Evolutionary conservation across 371 early-diverging fungal genomes (phyloP).

Genomic region (Syncephalastrum racemosum): DNA sequence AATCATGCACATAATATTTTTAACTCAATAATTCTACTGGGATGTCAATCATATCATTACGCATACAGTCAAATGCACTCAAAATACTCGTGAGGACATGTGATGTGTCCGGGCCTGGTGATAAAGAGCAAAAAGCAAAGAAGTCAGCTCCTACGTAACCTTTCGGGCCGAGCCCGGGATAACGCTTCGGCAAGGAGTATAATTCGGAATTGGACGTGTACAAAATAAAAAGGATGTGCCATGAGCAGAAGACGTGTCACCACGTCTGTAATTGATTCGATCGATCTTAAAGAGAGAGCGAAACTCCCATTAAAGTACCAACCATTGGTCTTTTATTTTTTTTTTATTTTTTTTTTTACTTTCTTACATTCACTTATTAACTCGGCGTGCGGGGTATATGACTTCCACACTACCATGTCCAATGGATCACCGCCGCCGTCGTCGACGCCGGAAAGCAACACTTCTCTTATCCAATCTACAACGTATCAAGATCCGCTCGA

Average conservation of each 20-base stretch:
- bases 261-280: background rate
- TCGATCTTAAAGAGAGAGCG: too few relatives aligned
- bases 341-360: background rate
- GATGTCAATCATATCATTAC: constrained; percentile 4
- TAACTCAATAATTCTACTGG: background rate
- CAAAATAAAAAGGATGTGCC: too few relatives aligned
- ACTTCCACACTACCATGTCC: constrained; percentile 6
- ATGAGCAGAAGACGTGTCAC: too few relatives aligned
- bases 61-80: too few relatives aligned
- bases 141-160: too few relatives aligned
- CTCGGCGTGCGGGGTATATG: constrained; percentile 7
- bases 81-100: too few relatives aligned
- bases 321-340: constrained; percentile 3
- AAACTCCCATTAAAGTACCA: background rate
- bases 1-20: background rate
- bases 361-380: too few relatives aligned
- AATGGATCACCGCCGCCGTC: constrained; percentile 3
- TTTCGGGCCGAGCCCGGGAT: too few relatives aligned
- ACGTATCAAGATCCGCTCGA: background rate
- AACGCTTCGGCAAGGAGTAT: too few relatives aligned
- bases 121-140: too few relatives aligned
- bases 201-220: too few relatives aligned
- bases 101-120: too few relatives aligned
- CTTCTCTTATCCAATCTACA: constrained; percentile 1
- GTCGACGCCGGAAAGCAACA: constrained; percentile 10